Evolutionary conservation across 225 moss, liverwort and hornwort species (phyloP).

Genomic region (Rhytidiadelphus loreus): DNA sequence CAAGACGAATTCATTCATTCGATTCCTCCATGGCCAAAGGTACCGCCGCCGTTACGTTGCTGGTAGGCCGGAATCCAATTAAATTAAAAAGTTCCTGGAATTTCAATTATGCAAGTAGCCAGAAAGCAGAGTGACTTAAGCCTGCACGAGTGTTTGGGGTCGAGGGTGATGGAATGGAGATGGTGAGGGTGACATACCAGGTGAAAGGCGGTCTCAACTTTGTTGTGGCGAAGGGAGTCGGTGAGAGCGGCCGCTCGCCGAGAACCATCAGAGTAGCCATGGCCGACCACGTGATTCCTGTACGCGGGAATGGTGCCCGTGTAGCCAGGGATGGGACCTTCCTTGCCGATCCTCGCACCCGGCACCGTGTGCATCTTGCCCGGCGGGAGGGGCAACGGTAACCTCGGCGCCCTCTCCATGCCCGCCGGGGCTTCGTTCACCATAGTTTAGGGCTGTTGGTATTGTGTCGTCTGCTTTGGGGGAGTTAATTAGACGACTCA

Average conservation of each 20-base stretch:
- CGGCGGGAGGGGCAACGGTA: conserved; percentile 2
- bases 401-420: conserved; percentile 14
- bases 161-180: background rate
- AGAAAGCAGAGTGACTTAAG: background rate
- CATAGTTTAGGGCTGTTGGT: background rate
- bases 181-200: conserved; percentile 29
- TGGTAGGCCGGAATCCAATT: background rate
- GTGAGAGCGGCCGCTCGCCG: conserved; percentile 79
- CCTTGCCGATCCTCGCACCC: conserved; percentile 46
- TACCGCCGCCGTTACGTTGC: background rate
- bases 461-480: background rate
- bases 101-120: background rate
- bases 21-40: background rate
- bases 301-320: conserved; percentile 65
- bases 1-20: background rate
- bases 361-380: conserved; percentile 31
- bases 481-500: background rate
- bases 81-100: background rate
- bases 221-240: conserved; percentile 50
- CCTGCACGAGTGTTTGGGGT: background rate
- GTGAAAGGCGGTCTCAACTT: conserved; percentile 52
- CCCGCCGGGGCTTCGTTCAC: background rate
- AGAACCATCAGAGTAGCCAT: conserved; percentile 56
- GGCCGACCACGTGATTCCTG: conserved; percentile 71
- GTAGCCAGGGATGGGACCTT: conserved; percentile 81